Evolutionary conservation across 1,284 basidiomycete species (phyloP).

Genomic region (Agroathelia rolfsii): DNA sequence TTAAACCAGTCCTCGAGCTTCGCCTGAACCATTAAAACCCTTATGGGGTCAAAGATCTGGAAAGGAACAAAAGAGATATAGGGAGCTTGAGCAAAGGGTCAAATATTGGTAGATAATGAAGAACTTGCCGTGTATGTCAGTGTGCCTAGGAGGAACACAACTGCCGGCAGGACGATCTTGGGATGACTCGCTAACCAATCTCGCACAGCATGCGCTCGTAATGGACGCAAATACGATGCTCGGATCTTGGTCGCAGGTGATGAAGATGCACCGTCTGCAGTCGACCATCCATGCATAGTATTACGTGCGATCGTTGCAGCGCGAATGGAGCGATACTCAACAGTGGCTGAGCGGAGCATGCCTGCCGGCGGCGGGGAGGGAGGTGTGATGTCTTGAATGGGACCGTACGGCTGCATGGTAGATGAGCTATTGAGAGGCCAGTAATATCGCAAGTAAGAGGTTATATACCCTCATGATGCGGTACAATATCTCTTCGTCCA

Average conservation of each 20-base stretch:
- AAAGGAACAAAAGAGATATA: constrained; percentile 1
- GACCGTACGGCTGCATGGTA: constrained; percentile 66
- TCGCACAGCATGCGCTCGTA: constrained; percentile 71
- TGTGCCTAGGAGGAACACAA: constrained; percentile 83
- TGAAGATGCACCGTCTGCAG: constrained; percentile 13
- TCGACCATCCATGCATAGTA: constrained; percentile 64
- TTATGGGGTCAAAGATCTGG: constrained; percentile 87
- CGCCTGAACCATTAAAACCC: constrained; percentile 75
- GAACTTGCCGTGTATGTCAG: constrained; percentile 77
- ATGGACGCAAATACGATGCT: constrained; percentile 61
- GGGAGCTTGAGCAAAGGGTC: constrained; percentile 1
- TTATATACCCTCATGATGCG: constrained; percentile 53
- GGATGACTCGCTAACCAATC: constrained; percentile 86
- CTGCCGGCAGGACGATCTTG: constrained; percentile 73
- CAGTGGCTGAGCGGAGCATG: constrained; percentile 52
- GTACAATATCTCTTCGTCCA: constrained; percentile 71
- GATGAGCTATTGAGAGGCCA: constrained; percentile 7
- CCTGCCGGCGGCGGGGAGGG: constrained; percentile 60
- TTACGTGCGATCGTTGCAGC: constrained; percentile 81
- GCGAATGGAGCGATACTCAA: constrained; percentile 55
- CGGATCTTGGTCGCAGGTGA: constrained; percentile 29
- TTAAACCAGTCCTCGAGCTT: constrained; percentile 83
- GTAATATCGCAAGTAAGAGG: constrained; percentile 4
- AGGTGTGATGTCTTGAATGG: constrained; percentile 58
- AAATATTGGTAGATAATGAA: constrained; percentile 11